These are phyloP conservation scores for Colletotrichum sp. DNA, from an alignment of 2,329 filamentous ascomycete species.

Conservation along the genomic window DNA sequence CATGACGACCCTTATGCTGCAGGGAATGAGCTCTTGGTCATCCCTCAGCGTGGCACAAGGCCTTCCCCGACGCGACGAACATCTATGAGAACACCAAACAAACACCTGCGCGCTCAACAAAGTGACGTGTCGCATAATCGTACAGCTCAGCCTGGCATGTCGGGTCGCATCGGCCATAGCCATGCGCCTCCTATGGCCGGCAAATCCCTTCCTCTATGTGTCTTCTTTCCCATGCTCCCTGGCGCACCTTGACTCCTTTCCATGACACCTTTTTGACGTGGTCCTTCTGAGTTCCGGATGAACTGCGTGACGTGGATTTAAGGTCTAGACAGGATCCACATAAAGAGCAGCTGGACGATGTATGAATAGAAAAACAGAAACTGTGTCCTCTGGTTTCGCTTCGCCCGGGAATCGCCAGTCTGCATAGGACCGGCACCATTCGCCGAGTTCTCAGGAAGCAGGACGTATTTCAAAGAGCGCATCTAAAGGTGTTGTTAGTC, in stretches of 20 bases:
- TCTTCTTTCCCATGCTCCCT: neutral
- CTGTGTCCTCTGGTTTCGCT: conserved; percentile 86
- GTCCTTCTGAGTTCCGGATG: neutral
- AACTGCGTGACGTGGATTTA: conserved; percentile 25
- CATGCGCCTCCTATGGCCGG: neutral
- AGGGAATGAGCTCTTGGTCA: conserved; percentile 1
- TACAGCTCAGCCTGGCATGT: neutral
- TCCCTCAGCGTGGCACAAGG: neutral
- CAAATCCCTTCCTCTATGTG: neutral
- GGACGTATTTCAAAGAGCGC: conserved; percentile 92
- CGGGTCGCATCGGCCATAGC: neutral
- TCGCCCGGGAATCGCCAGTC: conserved; percentile 75
- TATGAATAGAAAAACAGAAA: conserved; percentile 96
- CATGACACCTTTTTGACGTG: neutral
- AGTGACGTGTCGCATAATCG: conserved; percentile 11
- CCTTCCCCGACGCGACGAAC: neutral
- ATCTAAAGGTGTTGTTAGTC: conserved; percentile 60
- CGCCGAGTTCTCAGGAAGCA: conserved; percentile 81
- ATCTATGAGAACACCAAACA: neutral
- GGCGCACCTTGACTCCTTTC: neutral
- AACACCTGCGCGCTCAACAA: neutral
- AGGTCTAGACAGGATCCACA: conserved; percentile 72
- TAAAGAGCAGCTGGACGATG: conserved; percentile 90
- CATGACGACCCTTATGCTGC: neutral
- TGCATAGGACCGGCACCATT: conserved; percentile 69